Conservation (phyloP, 768 basidiomycete species). For the Pleurotus ostreatus region DNA sequence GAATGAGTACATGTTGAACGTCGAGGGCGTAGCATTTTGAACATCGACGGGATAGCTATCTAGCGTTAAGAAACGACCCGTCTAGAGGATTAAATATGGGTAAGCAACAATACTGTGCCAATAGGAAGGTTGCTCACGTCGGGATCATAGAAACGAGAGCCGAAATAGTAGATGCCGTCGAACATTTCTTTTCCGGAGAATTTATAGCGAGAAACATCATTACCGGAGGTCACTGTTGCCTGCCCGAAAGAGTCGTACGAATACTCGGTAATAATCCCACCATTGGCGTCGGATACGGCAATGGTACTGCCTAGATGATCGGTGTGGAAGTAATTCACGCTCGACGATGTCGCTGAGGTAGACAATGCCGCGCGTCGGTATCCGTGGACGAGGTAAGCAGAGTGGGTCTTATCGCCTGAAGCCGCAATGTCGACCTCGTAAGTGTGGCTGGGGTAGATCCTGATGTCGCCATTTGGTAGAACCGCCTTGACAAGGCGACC, state of each 20-base stretch:
- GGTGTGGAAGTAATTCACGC: slow-evolving; percentile 2
- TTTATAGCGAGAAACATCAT: slow-evolving; percentile 1
- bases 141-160: slow-evolving; percentile 1
- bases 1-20: slow-evolving; percentile 10
- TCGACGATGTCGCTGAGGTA: background rate
- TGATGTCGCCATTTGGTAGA: background rate
- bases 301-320: slow-evolving; percentile 5
- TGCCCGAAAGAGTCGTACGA: slow-evolving; percentile 3
- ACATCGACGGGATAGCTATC: slow-evolving; percentile 3
- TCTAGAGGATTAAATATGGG: background rate
- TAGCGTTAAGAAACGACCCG: slow-evolving; percentile 4
- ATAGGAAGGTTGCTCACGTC: background rate
- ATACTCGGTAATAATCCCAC: background rate
- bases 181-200: slow-evolving; percentile 6
- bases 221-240: background rate
- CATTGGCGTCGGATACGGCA: background rate
- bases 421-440: slow-evolving; percentile 7
- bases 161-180: slow-evolving; percentile 4
- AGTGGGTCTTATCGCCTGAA: background rate
- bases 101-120: background rate
- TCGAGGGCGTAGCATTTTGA: slow-evolving; percentile 4
- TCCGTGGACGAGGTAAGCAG: background rate
- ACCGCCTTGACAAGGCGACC: slow-evolving; percentile 9
- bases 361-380: slow-evolving; percentile 1
- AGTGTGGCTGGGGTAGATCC: slow-evolving; percentile 5